Evolutionary conservation across 2,329 filamentous ascomycete species (phyloP).

Genomic region (Bipolaris bicolor): DNA sequence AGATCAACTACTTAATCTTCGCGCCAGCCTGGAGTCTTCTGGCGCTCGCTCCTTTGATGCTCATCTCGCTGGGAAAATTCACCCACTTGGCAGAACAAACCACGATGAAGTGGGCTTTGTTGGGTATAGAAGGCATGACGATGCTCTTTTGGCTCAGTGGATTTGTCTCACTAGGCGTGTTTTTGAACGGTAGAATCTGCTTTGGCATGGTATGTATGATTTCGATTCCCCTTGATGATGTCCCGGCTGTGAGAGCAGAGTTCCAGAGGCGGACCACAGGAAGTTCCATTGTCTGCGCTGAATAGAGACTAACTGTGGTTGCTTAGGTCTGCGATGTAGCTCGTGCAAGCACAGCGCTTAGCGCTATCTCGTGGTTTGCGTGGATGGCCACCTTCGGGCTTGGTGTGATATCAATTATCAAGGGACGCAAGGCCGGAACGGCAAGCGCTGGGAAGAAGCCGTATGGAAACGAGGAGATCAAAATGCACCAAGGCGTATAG

Average conservation of each 20-base stretch:
- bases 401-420: slow-evolving; percentile 42
- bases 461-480: slow-evolving; percentile 33
- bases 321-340: slow-evolving; percentile 61
- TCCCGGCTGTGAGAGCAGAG: background rate
- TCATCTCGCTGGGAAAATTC: slow-evolving; percentile 67
- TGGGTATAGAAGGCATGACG: slow-evolving; percentile 73
- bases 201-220: slow-evolving; percentile 47
- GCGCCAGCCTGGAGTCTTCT: slow-evolving; percentile 74
- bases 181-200: slow-evolving; percentile 64
- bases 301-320: background rate
- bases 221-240: background rate
- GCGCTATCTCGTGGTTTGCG: slow-evolving; percentile 66
- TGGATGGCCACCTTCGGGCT: slow-evolving; percentile 51
- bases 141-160: slow-evolving; percentile 91
- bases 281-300: background rate
- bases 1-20: slow-evolving; percentile 81
- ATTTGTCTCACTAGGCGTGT: slow-evolving; percentile 76
- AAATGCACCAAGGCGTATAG: slow-evolving; percentile 52
- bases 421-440: slow-evolving; percentile 10
- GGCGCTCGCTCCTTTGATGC: slow-evolving; percentile 69
- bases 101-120: slow-evolving; percentile 64
- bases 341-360: slow-evolving; percentile 70
- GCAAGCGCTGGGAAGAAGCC: slow-evolving; percentile 17
- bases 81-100: slow-evolving; percentile 45
- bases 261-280: background rate